phyloP scores from a whole-genome alignment of 495 filamentous ascomycete species.

The Penicillium mononematosum region DNA sequence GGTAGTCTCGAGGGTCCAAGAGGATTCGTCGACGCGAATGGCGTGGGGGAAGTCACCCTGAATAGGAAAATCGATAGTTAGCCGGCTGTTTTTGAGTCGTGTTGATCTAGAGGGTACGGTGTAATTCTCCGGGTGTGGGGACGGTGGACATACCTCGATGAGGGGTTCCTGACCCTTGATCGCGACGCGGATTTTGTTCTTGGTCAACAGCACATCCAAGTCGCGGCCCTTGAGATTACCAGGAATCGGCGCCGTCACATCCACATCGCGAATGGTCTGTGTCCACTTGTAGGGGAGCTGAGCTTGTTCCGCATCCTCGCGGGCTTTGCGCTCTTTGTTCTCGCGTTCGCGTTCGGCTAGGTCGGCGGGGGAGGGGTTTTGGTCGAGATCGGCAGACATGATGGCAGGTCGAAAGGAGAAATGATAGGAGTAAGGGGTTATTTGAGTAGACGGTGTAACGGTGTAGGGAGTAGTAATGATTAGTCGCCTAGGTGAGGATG shows the following conservation, averaged over 20 bases:
- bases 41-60: slow-evolving; percentile 84
- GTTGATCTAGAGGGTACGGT: neutral
- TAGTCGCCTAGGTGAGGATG: neutral
- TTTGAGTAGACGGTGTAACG: slow-evolving; percentile 2
- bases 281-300: slow-evolving; percentile 96
- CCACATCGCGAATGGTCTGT: slow-evolving; percentile 90
- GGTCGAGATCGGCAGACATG: slow-evolving; percentile 34
- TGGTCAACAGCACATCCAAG: slow-evolving; percentile 78
- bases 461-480: neutral
- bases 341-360: slow-evolving; percentile 48
- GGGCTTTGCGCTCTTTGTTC: slow-evolving; percentile 69
- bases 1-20: slow-evolving; percentile 84
- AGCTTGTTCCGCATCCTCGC: slow-evolving; percentile 85
- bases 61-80: neutral
- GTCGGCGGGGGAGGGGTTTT: slow-evolving; percentile 52
- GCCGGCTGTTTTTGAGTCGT: neutral
- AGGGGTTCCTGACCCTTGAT: slow-evolving; percentile 87
- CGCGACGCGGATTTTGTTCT: slow-evolving; percentile 72
- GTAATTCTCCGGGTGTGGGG: neutral
- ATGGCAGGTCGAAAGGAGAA: slow-evolving; percentile 8
- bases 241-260: slow-evolving; percentile 73
- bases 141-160: slow-evolving; percentile 62
- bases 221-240: slow-evolving; percentile 82
- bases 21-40: slow-evolving; percentile 79
- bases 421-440: neutral